phyloP scores from a whole-genome alignment of 2,329 filamentous ascomycete species.

The Myriosclerotinia curreyana region DNA sequence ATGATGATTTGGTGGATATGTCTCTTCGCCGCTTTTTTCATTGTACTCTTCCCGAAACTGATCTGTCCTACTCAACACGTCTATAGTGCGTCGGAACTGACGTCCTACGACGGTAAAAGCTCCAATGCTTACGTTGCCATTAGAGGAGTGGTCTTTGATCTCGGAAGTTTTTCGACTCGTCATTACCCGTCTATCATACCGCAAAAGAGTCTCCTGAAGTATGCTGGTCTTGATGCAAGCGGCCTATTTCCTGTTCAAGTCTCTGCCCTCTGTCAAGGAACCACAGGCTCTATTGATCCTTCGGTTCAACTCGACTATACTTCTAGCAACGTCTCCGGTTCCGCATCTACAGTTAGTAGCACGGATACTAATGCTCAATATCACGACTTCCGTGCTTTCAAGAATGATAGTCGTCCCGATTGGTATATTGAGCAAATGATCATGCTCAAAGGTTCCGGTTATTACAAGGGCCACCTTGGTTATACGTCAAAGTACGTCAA shows the following conservation, averaged over 20 bases:
- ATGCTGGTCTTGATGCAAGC: conserved; percentile 85
- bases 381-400: conserved; percentile 88
- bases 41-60: conserved; percentile 79
- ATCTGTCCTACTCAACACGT: conserved; percentile 93
- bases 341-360: conserved; percentile 60
- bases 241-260: conserved; percentile 91
- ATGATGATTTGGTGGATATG: conserved; percentile 93
- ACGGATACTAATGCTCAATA: conserved; percentile 74
- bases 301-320: conserved; percentile 84
- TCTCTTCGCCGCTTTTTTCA: conserved; percentile 76
- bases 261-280: conserved; percentile 82
- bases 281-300: conserved; percentile 60
- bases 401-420: conserved; percentile 76
- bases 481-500: conserved; percentile 76
- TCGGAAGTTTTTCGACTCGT: conserved; percentile 66
- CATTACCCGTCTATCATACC: conserved; percentile 72
- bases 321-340: conserved; percentile 69
- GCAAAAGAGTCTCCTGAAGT: conserved; percentile 65
- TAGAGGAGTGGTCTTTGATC: conserved; percentile 84
- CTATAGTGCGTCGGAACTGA: conserved; percentile 74
- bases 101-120: conserved; percentile 68
- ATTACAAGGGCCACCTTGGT: conserved; percentile 82
- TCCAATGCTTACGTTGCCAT: conserved; percentile 71
- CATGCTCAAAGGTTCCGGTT: conserved; percentile 65
- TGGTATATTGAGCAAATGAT: conserved; percentile 93